Conservation (phyloP, 148 eudicot species). For the Amaranthus cruentus region DNA sequence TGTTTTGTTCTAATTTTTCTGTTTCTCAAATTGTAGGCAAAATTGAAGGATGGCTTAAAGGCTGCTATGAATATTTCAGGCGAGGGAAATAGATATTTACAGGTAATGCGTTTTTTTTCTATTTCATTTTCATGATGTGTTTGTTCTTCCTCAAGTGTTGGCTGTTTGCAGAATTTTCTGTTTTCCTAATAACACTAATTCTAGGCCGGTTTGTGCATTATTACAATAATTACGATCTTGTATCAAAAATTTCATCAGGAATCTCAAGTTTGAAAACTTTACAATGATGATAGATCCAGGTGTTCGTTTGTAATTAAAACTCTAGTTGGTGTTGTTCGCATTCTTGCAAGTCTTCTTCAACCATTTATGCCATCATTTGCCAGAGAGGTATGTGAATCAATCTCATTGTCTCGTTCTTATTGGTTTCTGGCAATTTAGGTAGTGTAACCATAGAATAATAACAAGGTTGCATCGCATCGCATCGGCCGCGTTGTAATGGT, state of each 20-base stretch:
- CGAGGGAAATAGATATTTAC: slow-evolving; percentile 12
- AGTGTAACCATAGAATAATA: too few species aligned
- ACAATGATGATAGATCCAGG: not conserved
- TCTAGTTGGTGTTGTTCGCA: not conserved
- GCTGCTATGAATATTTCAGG: slow-evolving; percentile 17
- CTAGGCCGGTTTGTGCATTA: too few species aligned
- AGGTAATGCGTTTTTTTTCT: not conserved
- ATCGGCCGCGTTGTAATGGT: too few species aligned
- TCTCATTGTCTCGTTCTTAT: too few species aligned
- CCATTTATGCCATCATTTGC: too few species aligned
- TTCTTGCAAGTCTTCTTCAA: too few species aligned
- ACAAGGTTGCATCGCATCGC: too few species aligned
- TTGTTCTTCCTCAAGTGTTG: not conserved
- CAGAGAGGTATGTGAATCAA: too few species aligned
- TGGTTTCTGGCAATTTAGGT: not conserved
- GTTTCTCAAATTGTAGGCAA: not conserved
- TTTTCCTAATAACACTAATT: not conserved
- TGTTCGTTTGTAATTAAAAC: slow-evolving; percentile 11
- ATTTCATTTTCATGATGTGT: not conserved
- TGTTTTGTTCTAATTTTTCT: not conserved
- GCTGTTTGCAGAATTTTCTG: too few species aligned
- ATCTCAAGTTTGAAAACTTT: slow-evolving; percentile 6
- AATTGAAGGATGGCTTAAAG: slow-evolving; percentile 10
- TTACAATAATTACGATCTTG: too few species aligned
- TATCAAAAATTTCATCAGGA: not conserved